Evolutionary conservation across 2,329 filamentous ascomycete species (phyloP).

Genomic region (Apiospora marii): DNA sequence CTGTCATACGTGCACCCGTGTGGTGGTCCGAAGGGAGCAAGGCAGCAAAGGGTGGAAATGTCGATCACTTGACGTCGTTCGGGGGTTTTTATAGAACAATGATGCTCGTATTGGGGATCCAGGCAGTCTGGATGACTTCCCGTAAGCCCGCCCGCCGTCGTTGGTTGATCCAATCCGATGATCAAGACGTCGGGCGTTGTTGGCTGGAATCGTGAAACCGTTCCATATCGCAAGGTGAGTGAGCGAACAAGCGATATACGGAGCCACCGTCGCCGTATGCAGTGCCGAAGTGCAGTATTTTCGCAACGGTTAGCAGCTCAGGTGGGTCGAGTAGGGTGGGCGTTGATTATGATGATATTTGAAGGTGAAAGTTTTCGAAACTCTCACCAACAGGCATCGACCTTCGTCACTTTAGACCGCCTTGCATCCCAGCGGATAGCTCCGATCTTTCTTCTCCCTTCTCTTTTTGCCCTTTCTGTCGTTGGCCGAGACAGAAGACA

Average conservation of each 20-base stretch:
- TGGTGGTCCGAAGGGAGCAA: not conserved
- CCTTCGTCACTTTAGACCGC: conserved; percentile 15
- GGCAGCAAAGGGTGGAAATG: conserved; percentile 9
- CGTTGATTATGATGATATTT: conserved; percentile 11
- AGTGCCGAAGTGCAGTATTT: not conserved
- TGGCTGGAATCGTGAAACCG: not conserved
- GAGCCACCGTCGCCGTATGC: not conserved
- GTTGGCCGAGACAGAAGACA: not conserved
- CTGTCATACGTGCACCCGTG: not conserved
- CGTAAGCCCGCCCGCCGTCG: not conserved
- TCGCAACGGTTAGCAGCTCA: not conserved
- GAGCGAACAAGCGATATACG: not conserved
- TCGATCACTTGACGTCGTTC: conserved; percentile 8
- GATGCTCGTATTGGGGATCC: conserved; percentile 3
- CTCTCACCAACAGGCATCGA: not conserved
- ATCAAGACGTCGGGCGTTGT: not conserved
- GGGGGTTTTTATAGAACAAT: not conserved
- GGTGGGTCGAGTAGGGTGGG: not conserved
- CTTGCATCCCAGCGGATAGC: not conserved
- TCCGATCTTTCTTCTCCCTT: not conserved
- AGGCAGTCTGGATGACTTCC: not conserved
- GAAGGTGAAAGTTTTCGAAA: not conserved
- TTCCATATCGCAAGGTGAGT: not conserved
- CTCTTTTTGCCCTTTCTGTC: not conserved
- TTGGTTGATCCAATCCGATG: not conserved